Base-by-base conservation (phyloP, 2,329 filamentous ascomycete genomes). In the Xylariales sp. region DNA sequence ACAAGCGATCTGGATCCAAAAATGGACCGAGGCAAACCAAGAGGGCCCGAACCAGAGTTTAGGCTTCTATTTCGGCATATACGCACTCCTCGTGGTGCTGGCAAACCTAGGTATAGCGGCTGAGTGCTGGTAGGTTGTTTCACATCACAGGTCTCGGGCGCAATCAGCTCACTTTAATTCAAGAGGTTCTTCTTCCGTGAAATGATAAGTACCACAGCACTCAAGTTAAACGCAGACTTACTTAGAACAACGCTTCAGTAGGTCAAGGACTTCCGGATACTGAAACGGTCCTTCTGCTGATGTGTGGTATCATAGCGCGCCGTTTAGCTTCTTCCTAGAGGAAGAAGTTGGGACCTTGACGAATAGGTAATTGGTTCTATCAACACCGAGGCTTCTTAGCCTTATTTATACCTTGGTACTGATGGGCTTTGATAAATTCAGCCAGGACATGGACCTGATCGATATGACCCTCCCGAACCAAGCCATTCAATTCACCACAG, bases 31-130 rank as follows among this genome's bases (percentile, higher is more conserved):
- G 18, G 43, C 40, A 7, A 50, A 50, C 12, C 38, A 46, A 14
- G 8, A 27, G 24, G 31, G 31, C 1, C 28, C 43, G 12, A 46
- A 43, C 3, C 29, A 39, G 8, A 40, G 31, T 4, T 38, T 47
- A 3, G 52, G 46, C 4, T 50, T 52, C 31, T 56, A 52, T 24
- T 46, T 56, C 3, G 52, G 51, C 1, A 42, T 54, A 8, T 56
- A 53, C 15, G 43, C 35, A 20, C 6, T 43, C 2, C 31, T 31
- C 7, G 34, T 43, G 40, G 44, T 46, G 3, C 22, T 20, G 10
- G 28, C 44, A 14, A 24, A 33, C 14, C 33, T 31, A 34, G 10
- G 19, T 6, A 27, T 18, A 5, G 14, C 21, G 9, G 35, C 19
- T 4, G 35, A 38, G 19, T 12, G 11, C 8, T 38, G 35, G 35